phyloP scores from a whole-genome alignment of 2,329 filamentous ascomycete species.

The Mycocentrospora acerina region DNA sequence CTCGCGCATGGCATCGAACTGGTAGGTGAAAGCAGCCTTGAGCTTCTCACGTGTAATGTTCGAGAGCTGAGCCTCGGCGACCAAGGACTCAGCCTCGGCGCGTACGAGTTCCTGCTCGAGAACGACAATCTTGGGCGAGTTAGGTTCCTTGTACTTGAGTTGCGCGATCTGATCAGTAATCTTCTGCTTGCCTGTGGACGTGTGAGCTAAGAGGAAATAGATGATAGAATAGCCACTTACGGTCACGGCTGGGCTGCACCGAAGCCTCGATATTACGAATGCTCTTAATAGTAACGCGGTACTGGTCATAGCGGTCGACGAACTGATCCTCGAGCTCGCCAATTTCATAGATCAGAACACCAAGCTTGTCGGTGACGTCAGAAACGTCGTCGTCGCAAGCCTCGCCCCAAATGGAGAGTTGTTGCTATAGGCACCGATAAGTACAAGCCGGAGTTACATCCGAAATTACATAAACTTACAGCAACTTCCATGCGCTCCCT shows the following conservation, averaged over 20 bases:
- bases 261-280: slow-evolving; percentile 99
- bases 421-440: slow-evolving; percentile 66
- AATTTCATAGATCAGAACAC: slow-evolving; percentile 96
- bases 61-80: slow-evolving; percentile 95
- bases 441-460: slow-evolving; percentile 8
- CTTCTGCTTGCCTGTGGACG: slow-evolving; percentile 82
- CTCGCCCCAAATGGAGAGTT: slow-evolving; percentile 98
- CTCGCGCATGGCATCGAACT: slow-evolving; percentile 95
- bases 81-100: slow-evolving; percentile 97
- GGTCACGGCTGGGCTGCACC: slow-evolving; percentile 95
- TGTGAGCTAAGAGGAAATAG: slow-evolving; percentile 3
- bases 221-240: slow-evolving; percentile 60
- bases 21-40: slow-evolving; percentile 96
- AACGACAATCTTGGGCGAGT: slow-evolving; percentile 95
- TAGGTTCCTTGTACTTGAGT: slow-evolving; percentile 99
- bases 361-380: slow-evolving; percentile 97
- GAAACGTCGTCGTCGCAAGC: slow-evolving; percentile 95
- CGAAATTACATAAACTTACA: slow-evolving; percentile 59
- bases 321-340: slow-evolving; percentile 98
- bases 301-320: slow-evolving; percentile 98
- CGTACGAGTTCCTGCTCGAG: slow-evolving; percentile 98
- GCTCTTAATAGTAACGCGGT: slow-evolving; percentile 98
- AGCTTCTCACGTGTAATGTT: slow-evolving; percentile 99
- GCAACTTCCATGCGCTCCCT: slow-evolving; percentile 98
- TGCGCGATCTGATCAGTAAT: slow-evolving; percentile 98